Conservation (phyloP, 108 stramenopile species). For the Fragilariopsis cylindrus region DNA sequence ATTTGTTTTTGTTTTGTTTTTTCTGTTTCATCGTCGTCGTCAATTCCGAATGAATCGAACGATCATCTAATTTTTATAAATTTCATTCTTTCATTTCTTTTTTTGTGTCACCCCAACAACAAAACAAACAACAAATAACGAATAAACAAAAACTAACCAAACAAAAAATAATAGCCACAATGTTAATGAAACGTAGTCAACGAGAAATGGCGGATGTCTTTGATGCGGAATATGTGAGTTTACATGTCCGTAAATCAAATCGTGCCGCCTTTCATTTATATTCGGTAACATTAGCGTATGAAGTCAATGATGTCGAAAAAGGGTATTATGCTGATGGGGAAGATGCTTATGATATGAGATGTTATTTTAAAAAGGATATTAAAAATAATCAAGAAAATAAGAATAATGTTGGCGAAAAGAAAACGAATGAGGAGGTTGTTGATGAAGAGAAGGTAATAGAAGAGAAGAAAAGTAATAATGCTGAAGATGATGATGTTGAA, state of each 20-base stretch:
- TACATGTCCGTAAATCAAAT: conserved; percentile 98
- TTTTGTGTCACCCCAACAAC: too few relatives aligned
- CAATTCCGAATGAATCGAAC: background rate
- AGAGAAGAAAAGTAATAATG: background rate
- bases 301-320: conserved; percentile 94
- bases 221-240: conserved; percentile 91
- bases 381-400: background rate
- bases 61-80: background rate
- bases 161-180: conserved; percentile 61
- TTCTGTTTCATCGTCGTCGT: background rate
- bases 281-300: conserved; percentile 89
- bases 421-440: background rate
- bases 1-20: background rate
- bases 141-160: background rate
- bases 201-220: conserved; percentile 93
- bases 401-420: background rate
- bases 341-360: conserved; percentile 98
- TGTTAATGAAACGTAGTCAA: conserved; percentile 88
- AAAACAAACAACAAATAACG: too few relatives aligned
- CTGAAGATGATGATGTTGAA: background rate
- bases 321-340: conserved; percentile 99
- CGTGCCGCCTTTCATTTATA: conserved; percentile 98
- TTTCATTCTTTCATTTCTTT: background rate
- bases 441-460: conserved; percentile 3
- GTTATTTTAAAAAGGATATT: conserved; percentile 45